Base-by-base conservation (phyloP, 2,329 filamentous ascomycete genomes). In the Cephalotrichum gorgonifer region DNA sequence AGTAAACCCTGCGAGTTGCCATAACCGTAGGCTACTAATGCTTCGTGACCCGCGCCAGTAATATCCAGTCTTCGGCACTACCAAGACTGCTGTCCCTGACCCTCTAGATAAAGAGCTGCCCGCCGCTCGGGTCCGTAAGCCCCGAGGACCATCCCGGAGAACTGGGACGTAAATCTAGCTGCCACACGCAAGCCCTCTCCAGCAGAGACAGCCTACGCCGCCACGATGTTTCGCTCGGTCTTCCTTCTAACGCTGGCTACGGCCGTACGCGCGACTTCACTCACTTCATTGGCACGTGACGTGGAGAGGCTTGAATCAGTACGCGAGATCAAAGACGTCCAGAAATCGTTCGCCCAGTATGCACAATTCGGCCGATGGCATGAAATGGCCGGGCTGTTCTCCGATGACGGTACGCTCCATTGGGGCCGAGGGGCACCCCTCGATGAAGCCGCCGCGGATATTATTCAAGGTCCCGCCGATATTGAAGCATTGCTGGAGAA, bases 291-390 rank as follows among this genome's bases (percentile, higher is more conserved):
- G 3, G 31, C 33, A 27, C 45, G 31, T 12, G 33, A 47, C 25
- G 33, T 47, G 11, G 33, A 11, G 9, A 28, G 44, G 22, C 11
- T 47, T n/a, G 45, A 47, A 41, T 47, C 45, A 11, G 45, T 47
- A 5, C 45, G 45, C n/a, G 31, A 39, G 22, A 47, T 41, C 33
- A 47, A 47, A 23, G 45, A 47, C n/a, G 23, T 47, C 7, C 45
- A 47, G 26, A 47, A 47, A 20, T 39, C 45, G 6, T 41, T 47
- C 28, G 31, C 31, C 14, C 33, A 47, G 23, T 35, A 26, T n/a
- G 45, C 45, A 11, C 33, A 47, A 25, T 47, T 47, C 28, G 45
- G 45, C 15, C 31, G 25, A 41, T 47, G 33, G 45, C 22, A n/a
- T 8, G 45, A 39, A 5, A 47, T 47, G 33, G 45, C 45, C 9